Percentiles rank a stretch among this genome's conserved stretches.
These are phyloP conservation scores for Abrus precatorius DNA, from an alignment of 306 rosid genomes.

Conservation along the genomic window DNA sequence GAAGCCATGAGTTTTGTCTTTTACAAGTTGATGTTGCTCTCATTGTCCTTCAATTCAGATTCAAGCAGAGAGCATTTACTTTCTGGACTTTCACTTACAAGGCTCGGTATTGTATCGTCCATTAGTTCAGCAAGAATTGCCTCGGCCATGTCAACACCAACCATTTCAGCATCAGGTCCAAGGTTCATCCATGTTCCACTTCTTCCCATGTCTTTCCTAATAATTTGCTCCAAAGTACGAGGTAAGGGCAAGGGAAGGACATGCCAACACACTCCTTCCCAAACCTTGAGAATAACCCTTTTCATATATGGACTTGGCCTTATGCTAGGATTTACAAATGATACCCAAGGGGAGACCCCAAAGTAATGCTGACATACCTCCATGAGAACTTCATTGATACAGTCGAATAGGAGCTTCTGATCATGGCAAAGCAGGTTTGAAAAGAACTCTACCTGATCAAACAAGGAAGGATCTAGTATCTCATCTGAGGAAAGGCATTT, in stretches of 20 bases:
- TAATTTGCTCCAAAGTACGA: conserved; percentile 81
- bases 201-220: conserved; percentile 83
- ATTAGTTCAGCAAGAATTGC: conserved; percentile 77
- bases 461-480: conserved; percentile 71
- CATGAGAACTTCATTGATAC: conserved; percentile 75
- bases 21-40: conserved; percentile 53
- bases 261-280: conserved; percentile 82
- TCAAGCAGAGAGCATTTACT: conserved; percentile 45
- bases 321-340: conserved; percentile 62
- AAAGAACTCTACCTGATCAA: conserved; percentile 63
- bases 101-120: conserved; percentile 70
- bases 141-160: conserved; percentile 75
- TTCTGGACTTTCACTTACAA: conserved; percentile 51
- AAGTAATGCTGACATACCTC: conserved; percentile 70
- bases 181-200: conserved; percentile 81
- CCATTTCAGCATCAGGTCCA: conserved; percentile 63
- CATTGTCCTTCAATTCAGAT: conserved; percentile 45
- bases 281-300: conserved; percentile 60
- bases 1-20: conserved; percentile 22
- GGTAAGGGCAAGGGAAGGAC: conserved; percentile 77
- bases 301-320: conserved; percentile 62
- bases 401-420: conserved; percentile 75
- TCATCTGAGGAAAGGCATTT: conserved; percentile 76
- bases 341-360: conserved; percentile 68
- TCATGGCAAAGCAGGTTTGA: conserved; percentile 67